Percentiles rank a stretch among this genome's conserved stretches.
Conservation (phyloP, 495 filamentous ascomycete genomes). For the Aspergillus wentii region DNA sequence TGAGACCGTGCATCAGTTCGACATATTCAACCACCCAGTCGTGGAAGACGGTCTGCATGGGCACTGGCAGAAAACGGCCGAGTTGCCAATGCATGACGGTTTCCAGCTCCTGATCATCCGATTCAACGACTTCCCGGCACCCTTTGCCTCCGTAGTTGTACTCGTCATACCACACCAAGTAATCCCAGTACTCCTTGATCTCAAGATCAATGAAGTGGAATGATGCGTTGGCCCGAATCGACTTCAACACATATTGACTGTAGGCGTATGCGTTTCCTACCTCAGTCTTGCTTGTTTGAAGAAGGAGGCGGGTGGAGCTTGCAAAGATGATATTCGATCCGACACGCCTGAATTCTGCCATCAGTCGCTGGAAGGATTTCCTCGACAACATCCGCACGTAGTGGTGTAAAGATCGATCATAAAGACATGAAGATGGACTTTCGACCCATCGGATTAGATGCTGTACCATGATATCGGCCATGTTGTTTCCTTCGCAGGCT, state of each 20-base stretch:
- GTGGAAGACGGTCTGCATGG: slow-evolving; percentile 80
- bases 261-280: slow-evolving; percentile 97
- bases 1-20: slow-evolving; percentile 84
- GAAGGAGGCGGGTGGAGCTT: slow-evolving; percentile 77
- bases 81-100: slow-evolving; percentile 99
- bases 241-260: slow-evolving; percentile 94
- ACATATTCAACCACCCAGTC: slow-evolving; percentile 95
- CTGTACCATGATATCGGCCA: slow-evolving; percentile 98
- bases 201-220: slow-evolving; percentile 98
- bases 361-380: slow-evolving; percentile 93
- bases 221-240: slow-evolving; percentile 86
- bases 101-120: slow-evolving; percentile 80
- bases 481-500: slow-evolving; percentile 81
- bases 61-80: slow-evolving; percentile 73
- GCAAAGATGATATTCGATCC: slow-evolving; percentile 93
- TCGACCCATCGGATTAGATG: slow-evolving; percentile 97
- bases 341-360: slow-evolving; percentile 94
- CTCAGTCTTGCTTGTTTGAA: slow-evolving; percentile 95
- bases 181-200: slow-evolving; percentile 99
- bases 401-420: slow-evolving; percentile 92
- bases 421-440: slow-evolving; percentile 84
- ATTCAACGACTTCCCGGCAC: slow-evolving; percentile 75
- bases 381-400: slow-evolving; percentile 98
- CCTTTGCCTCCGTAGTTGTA: slow-evolving; percentile 98
- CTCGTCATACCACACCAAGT: slow-evolving; percentile 98